Conservation (phyloP, 2,329 filamentous ascomycete genomes). For the Penicillium hordei region DNA sequence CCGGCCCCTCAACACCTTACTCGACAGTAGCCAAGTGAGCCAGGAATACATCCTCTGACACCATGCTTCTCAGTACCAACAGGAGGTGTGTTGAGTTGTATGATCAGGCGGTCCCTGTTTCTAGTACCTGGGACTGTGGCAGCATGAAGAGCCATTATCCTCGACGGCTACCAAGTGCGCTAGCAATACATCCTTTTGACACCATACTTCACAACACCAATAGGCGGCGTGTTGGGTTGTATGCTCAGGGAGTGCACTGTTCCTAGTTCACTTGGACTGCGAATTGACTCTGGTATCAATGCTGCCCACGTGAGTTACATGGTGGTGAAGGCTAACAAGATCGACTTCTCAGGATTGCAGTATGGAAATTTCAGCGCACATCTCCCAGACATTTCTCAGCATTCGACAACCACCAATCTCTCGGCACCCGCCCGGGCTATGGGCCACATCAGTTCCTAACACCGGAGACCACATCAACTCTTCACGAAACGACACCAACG, state of each 20-base stretch:
- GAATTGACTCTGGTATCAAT: background rate
- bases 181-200: background rate
- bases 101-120: background rate
- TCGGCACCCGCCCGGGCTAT: background rate
- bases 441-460: background rate
- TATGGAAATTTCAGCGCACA: background rate
- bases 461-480: background rate
- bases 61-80: background rate
- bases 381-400: background rate
- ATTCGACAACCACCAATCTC: background rate
- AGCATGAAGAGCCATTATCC: background rate
- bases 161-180: background rate
- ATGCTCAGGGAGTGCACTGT: background rate
- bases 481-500: background rate
- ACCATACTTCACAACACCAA: background rate
- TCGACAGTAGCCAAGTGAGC: background rate
- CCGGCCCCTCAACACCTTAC: background rate
- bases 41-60: background rate
- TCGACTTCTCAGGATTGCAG: background rate
- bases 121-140: background rate
- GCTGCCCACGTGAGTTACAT: background rate
- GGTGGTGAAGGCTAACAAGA: background rate
- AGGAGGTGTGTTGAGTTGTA: background rate
- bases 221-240: background rate
- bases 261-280: background rate